Conservation (phyloP, 2,329 filamentous ascomycete species). For the Penicillium sp. region DNA sequence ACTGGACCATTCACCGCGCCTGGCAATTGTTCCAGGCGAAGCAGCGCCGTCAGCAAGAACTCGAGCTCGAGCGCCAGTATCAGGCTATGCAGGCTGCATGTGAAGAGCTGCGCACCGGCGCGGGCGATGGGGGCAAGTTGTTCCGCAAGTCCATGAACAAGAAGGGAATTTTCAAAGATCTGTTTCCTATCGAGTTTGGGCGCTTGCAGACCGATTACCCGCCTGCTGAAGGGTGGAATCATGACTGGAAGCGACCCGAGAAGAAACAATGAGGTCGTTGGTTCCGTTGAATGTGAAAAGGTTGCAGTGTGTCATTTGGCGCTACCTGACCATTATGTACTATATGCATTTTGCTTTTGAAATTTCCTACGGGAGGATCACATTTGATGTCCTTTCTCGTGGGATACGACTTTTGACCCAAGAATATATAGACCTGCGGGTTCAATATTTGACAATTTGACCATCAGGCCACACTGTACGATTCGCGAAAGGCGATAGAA, state of each 20-base stretch:
- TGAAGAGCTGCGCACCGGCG: slow-evolving; percentile 65
- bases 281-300: not conserved
- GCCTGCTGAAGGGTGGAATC: slow-evolving; percentile 75
- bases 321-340: slow-evolving; percentile 18
- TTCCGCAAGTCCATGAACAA: slow-evolving; percentile 89
- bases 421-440: slow-evolving; percentile 1
- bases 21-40: slow-evolving; percentile 76
- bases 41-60: slow-evolving; percentile 57
- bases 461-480: slow-evolving; percentile 7
- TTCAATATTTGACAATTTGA: slow-evolving; percentile 4
- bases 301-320: slow-evolving; percentile 21
- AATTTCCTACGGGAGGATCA: not conserved
- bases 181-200: slow-evolving; percentile 85
- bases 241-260: slow-evolving; percentile 69
- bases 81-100: slow-evolving; percentile 77
- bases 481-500: slow-evolving; percentile 7
- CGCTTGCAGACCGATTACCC: slow-evolving; percentile 71
- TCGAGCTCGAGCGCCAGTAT: slow-evolving; percentile 71
- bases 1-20: slow-evolving; percentile 98
- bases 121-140: slow-evolving; percentile 53
- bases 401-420: too few relatives aligned
- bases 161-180: slow-evolving; percentile 68
- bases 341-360: slow-evolving; percentile 19
- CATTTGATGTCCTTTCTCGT: too few relatives aligned
- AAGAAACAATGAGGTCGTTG: slow-evolving; percentile 14